These are phyloP conservation scores for Patellifolia procumbens DNA, from an alignment of 179 eudicot species.

Conservation along the genomic window DNA sequence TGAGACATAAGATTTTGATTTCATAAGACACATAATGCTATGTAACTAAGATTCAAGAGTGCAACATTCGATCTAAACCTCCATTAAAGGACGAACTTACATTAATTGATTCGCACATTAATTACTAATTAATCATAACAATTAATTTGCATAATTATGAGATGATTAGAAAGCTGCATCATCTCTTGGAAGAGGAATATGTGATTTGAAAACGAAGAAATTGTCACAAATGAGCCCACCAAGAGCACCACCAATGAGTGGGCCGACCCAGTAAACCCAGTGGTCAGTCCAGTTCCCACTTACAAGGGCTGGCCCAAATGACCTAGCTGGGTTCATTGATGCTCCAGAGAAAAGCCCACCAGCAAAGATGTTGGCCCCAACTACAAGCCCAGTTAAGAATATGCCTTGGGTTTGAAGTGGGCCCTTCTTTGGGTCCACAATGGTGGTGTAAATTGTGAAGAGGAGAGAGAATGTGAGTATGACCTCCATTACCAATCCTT, in stretches of 20 bases:
- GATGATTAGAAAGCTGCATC: constrained; percentile 39
- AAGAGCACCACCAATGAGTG: constrained; percentile 87
- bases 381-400: constrained; percentile 76
- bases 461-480: constrained; percentile 77
- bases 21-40: background rate
- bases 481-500: constrained; percentile 82
- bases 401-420: constrained; percentile 74
- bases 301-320: constrained; percentile 86
- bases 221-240: constrained; percentile 76
- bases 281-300: constrained; percentile 80
- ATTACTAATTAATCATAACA: background rate
- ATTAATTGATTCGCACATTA: background rate
- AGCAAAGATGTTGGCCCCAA: constrained; percentile 89
- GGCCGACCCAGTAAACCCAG: constrained; percentile 97
- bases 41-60: background rate
- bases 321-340: constrained; percentile 97
- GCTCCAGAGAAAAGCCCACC: constrained; percentile 94
- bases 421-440: constrained; percentile 92
- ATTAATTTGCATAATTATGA: background rate
- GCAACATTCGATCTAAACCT: background rate
- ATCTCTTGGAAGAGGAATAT: constrained; percentile 58
- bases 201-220: constrained; percentile 67
- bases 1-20: background rate
- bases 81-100: background rate
- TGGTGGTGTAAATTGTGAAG: constrained; percentile 83